These are phyloP conservation scores for Hypoxylon sp. DNA, from an alignment of 2,329 filamentous ascomycete species.

Conservation along the genomic window DNA sequence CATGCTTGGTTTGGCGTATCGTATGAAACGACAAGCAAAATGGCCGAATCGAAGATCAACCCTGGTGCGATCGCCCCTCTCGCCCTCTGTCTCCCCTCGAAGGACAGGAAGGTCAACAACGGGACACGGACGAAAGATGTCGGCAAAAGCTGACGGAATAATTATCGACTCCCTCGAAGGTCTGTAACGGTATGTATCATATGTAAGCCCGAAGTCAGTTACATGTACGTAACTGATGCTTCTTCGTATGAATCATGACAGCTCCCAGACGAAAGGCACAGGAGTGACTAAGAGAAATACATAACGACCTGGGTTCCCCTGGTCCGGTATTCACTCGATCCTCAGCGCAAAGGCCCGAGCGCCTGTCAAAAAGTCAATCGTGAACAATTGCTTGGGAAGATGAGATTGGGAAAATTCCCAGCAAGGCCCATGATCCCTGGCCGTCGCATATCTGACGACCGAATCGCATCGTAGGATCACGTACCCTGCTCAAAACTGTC, in stretches of 20 bases:
- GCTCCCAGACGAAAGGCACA: not conserved
- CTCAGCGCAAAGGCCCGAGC: slow-evolving; percentile 23
- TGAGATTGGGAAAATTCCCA: slow-evolving; percentile 35
- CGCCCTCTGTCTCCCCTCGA: too few species aligned
- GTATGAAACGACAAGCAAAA: slow-evolving; percentile 22
- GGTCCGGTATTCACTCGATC: slow-evolving; percentile 15
- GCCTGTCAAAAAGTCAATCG: slow-evolving; percentile 25
- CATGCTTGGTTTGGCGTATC: slow-evolving; percentile 29
- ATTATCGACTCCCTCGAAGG: too few species aligned
- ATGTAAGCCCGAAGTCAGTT: too few species aligned
- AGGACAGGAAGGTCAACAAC: slow-evolving; percentile 25
- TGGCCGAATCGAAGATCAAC: slow-evolving; percentile 21
- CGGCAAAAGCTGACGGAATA: slow-evolving; percentile 7
- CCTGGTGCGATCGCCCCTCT: slow-evolving; percentile 19
- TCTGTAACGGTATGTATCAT: too few species aligned
- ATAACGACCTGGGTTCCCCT: too few species aligned
- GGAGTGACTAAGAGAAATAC: too few species aligned
- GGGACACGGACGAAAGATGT: not conserved
- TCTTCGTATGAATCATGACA: too few species aligned
- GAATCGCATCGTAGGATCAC: slow-evolving; percentile 39
- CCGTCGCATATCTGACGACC: slow-evolving; percentile 39
- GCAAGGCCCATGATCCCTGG: slow-evolving; percentile 24
- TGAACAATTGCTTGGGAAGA: slow-evolving; percentile 18
- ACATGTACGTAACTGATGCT: too few species aligned
- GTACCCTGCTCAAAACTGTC: slow-evolving; percentile 32